Base-by-base conservation (phyloP, 2,329 filamentous ascomycete species). In the Diatrype stigma region DNA sequence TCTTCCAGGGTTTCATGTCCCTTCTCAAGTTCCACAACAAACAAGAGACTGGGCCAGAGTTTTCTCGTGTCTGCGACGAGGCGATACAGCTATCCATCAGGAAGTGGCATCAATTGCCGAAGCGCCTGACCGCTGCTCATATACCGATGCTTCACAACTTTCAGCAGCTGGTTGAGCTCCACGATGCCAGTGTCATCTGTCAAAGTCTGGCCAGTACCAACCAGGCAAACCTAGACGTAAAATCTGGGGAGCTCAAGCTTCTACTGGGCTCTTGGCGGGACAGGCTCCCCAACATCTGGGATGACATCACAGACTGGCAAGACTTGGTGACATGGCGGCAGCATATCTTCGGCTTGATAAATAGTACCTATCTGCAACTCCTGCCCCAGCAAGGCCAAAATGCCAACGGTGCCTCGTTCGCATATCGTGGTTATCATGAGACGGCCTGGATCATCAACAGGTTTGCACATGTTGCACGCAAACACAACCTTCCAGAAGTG, bases 391-490 rank as follows among this genome's bases (percentile, higher is more conserved):
- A 89, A 63, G 85, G 87, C 22, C 86, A 88, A 66, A 94, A 90
- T 60, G 84, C 91, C 1, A 89, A 89, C 50, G 91, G 90, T 51
- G 93, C 93, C 45, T 96, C 92, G 0, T 97, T 94, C 68, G 94
- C 94, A 0, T 99, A 99, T 67, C 85, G 94, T 42, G 94, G 94
- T 23, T 99, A 96, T 66, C 94, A 99, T 63, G 94, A 99, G 73
- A 99, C 94, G 12, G 94, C 94, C 2, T 99, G 94, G 94, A 99
- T 99, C 60, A 99, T 99, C 71, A 99, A 99, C 69, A 83, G 94
- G 17, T 99, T 99, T 64, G 95, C 94, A 1, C 94, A 99, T 66
- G 94, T 99, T 40, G 94, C 94, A 45, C 86, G 94, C 51, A 99
- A 99, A 75, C 94, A 99, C 70, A 93, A 89, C 60, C 84, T 99